phyloP scores from a whole-genome alignment of 257 asterid genomes.

The Solanum pimpinellifolium region DNA sequence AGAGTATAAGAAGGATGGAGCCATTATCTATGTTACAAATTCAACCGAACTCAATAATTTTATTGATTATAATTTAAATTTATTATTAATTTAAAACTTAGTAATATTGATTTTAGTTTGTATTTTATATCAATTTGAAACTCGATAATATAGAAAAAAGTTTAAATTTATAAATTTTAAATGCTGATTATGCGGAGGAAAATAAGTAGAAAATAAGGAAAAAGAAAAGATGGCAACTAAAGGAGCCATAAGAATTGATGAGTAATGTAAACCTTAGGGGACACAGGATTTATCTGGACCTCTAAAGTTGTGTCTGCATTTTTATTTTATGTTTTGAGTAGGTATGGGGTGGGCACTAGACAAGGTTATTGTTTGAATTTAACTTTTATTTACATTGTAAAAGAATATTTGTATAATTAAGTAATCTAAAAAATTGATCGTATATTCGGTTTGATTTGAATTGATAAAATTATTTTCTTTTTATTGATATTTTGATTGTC shows the following conservation, averaged over 20 bases:
- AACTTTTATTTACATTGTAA: not conserved
- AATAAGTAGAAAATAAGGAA: not conserved
- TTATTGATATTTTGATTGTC: no score
- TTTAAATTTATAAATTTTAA: no score
- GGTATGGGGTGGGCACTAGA: not conserved
- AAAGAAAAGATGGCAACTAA: not conserved
- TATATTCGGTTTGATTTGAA: not conserved
- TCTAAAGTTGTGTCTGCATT: slow-evolving; percentile 10
- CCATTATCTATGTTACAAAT: fast-evolving
- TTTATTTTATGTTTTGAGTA: not conserved
- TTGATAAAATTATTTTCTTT: no score
- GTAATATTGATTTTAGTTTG: no score
- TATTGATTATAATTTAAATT: fast-evolving
- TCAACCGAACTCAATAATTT: not conserved
- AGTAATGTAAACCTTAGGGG: slow-evolving; percentile 15
- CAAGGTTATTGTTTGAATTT: not conserved
- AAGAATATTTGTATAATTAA: not conserved
- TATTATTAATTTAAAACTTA: no score
- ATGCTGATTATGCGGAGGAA: fast-evolving
- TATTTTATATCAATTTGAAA: no score
- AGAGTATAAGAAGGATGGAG: not conserved
- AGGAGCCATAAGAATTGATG: slow-evolving; percentile 12
- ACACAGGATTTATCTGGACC: slow-evolving; percentile 9
- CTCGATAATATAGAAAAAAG: no score
- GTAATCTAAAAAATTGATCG: not conserved